Conservation (phyloP, 78 protist genomes). For the Dictyostelium purpureum region DNA sequence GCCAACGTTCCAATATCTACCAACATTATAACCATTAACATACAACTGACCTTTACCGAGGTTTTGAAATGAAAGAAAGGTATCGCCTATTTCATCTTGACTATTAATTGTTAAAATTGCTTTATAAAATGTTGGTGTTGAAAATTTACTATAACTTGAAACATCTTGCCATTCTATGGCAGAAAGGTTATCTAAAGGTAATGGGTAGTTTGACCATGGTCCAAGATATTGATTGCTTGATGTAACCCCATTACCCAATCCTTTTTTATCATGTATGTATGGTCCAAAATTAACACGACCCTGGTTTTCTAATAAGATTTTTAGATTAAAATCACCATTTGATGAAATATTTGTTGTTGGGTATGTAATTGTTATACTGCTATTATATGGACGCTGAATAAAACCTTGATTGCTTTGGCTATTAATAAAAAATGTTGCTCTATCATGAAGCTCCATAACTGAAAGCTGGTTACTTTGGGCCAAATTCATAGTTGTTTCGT, state of each 20-base stretch:
- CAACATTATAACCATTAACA: constrained; percentile 80
- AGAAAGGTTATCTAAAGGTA: not conserved
- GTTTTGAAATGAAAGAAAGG: constrained; percentile 26
- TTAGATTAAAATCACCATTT: constrained; percentile 21
- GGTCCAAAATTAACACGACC: constrained; percentile 55
- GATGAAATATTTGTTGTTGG: not conserved
- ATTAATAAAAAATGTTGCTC: constrained; percentile 37
- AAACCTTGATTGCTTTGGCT: not conserved
- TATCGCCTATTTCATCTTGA: not conserved
- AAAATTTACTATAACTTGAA: not conserved
- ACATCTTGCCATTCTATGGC: not conserved
- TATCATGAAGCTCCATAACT: not conserved
- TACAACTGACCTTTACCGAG: constrained; percentile 57
- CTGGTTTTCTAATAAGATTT: constrained; percentile 38
- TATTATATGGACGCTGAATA: constrained; percentile 31
- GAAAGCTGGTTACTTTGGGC: constrained; percentile 4
- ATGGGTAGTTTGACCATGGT: constrained; percentile 40
- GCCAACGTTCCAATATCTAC: constrained; percentile 79
- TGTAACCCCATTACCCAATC: constrained; percentile 17
- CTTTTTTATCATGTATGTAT: constrained; percentile 32
- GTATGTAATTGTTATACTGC: not conserved
- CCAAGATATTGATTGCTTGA: not conserved
- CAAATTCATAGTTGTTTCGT: constrained; percentile 34
- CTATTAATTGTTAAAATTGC: constrained; percentile 8
- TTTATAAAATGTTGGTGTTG: constrained; percentile 43